Evolutionary conservation across 1,284 basidiomycete genomes (phyloP).

Genomic region (Rhodotorula mucilaginosa): DNA sequence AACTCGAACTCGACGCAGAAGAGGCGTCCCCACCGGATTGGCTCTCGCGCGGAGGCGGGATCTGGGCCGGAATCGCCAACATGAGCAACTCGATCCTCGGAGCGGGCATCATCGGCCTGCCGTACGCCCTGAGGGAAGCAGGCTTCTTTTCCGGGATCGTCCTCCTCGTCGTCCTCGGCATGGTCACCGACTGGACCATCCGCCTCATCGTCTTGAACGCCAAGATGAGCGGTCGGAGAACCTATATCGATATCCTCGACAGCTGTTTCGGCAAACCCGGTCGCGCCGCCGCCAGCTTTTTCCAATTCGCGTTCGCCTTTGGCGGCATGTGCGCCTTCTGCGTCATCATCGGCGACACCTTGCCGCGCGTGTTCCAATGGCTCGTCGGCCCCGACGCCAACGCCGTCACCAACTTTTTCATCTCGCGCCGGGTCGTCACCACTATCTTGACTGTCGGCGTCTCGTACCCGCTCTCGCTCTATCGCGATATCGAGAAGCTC

Average conservation of each 20-base stretch:
- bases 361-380: slow-evolving; percentile 87
- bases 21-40: slow-evolving; percentile 51
- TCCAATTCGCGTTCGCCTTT: slow-evolving; percentile 96
- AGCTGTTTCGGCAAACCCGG: slow-evolving; percentile 74
- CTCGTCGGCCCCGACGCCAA: slow-evolving; percentile 75
- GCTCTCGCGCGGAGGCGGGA: slow-evolving; percentile 62
- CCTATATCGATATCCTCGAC: slow-evolving; percentile 73
- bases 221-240: slow-evolving; percentile 85
- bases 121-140: slow-evolving; percentile 56
- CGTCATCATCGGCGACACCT: slow-evolving; percentile 85
- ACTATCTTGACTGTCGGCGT: slow-evolving; percentile 69
- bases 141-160: slow-evolving; percentile 66
- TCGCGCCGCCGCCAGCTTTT: slow-evolving; percentile 88
- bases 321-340: slow-evolving; percentile 95
- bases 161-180: slow-evolving; percentile 75
- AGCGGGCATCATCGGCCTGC: slow-evolving; percentile 70
- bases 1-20: slow-evolving; percentile 49
- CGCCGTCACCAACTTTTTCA: slow-evolving; percentile 71
- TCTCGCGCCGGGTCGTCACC: slow-evolving; percentile 85
- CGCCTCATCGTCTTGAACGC: slow-evolving; percentile 77
- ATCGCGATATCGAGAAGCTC: slow-evolving; percentile 96
- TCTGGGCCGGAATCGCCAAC: slow-evolving; percentile 71
- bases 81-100: slow-evolving; percentile 92
- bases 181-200: slow-evolving; percentile 96
- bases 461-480: slow-evolving; percentile 91